Conservation (phyloP, 2,329 filamentous ascomycete species). For the Talaromyces sp. region DNA sequence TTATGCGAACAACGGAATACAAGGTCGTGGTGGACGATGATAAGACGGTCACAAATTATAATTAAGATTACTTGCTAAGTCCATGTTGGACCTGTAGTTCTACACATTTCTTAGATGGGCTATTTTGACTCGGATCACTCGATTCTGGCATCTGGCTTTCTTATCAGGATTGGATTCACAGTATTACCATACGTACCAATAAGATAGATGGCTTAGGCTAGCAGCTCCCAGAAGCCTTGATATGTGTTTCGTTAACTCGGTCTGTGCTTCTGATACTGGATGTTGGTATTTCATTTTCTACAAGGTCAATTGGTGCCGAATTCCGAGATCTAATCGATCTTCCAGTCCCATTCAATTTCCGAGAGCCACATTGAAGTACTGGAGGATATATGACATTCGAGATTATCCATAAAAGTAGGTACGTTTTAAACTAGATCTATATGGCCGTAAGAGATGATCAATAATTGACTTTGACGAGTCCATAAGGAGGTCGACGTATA, state of each 20-base stretch:
- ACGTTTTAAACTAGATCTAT: neutral
- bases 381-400: neutral
- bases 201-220: too few species aligned
- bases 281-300: neutral
- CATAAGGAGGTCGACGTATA: neutral
- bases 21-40: constrained; percentile 24
- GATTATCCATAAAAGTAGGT: neutral
- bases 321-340: neutral
- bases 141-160: neutral
- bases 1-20: constrained; percentile 30
- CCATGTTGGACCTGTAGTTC: neutral
- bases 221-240: neutral
- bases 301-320: neutral
- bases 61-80: neutral
- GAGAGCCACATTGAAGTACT: neutral
- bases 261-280: neutral
- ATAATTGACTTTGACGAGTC: neutral
- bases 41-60: neutral
- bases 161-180: neutral
- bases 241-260: too few species aligned
- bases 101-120: neutral
- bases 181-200: neutral
- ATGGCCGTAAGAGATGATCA: neutral
- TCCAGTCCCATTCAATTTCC: neutral
- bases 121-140: neutral